Evolutionary conservation across 2,329 filamentous ascomycete species (phyloP), one percentile per base, ranked within the genome.

Genomic region (Xylariaceae sp.): DNA sequence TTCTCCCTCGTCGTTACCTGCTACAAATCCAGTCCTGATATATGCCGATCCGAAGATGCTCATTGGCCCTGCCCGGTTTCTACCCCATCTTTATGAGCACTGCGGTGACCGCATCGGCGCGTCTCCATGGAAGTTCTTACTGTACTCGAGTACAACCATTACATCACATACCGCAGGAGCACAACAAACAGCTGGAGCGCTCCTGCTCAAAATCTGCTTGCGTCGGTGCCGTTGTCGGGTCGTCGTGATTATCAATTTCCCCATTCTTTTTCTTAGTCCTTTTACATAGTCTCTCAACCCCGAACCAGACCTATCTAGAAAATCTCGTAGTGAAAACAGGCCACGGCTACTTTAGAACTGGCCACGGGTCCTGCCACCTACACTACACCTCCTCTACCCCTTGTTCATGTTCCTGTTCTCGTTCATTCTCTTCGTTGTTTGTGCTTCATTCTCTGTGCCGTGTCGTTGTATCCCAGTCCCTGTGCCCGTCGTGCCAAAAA

Each of bases 401-500:
- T 34, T 32, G 42, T 37, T 30, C 39, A 48, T 30, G 31, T 31
- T 35, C 37, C 26, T 39, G 42, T 41, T 40, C 39, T 51, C 34
- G 39, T 31, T 44, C 37, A n/a, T 34, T 52, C 27, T 35, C 34
- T 32, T 47, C 11, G 12, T n/a, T 43, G 19, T n/a, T 47, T 19
- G 9, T 49, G 40, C 41, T 31, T 34, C 41, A 7, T 26, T 53
- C 39, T 48, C 42, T 46, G 39, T 26, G 29, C 37, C 19, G 7
- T 45, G n/a, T 43, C 12, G 32, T 7, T 37, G 44, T 29, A 46
- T 43, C 30, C 31, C 29, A 31, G 30, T 34, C 41, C 41, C 46
- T n/a, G 43, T 49, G 54, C 27, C 19, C 41, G 37, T 53, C 49
- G 46, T 51, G 49, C 29, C 46, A 45, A 49, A 51, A 55, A 45